A percentile compares a stretch with the other conserved stretches of the same genome.
Evolutionary conservation across 257 asterid genomes (phyloP).

Genomic region (Capsicum chinense): DNA sequence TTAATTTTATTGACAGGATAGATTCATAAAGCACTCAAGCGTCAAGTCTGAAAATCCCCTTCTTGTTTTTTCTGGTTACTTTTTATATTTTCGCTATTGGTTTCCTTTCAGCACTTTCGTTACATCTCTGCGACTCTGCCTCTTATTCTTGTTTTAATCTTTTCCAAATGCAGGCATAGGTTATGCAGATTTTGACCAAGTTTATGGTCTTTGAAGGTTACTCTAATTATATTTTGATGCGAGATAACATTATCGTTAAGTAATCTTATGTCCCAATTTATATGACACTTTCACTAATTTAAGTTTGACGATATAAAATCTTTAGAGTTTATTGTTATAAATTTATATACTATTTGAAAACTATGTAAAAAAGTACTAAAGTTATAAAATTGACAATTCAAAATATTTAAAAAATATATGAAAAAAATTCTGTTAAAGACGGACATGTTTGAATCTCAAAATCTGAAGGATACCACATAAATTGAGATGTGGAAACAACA

Average conservation of each 20-base stretch:
- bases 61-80: slow-evolving; percentile 23
- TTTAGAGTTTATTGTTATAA: too few relatives aligned
- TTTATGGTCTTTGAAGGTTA: slow-evolving; percentile 27
- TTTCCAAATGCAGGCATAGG: slow-evolving; percentile 31
- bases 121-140: background rate
- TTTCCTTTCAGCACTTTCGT: background rate
- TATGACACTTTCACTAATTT: too few relatives aligned
- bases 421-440: too few relatives aligned
- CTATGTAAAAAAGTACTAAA: too few relatives aligned
- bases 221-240: background rate
- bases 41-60: slow-evolving; percentile 24
- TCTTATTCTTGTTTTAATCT: background rate
- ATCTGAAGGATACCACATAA: too few relatives aligned
- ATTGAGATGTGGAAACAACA: too few relatives aligned
- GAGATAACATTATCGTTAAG: background rate
- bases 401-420: too few relatives aligned
- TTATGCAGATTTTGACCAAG: slow-evolving; percentile 25
- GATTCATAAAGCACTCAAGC: slow-evolving; percentile 21
- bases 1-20: slow-evolving; percentile 37
- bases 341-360: too few relatives aligned
- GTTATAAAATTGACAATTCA: too few relatives aligned
- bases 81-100: background rate
- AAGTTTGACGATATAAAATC: too few relatives aligned
- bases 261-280: too few relatives aligned
- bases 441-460: too few relatives aligned